A percentile compares a stretch with the other conserved stretches of the same genome.
Evolutionary conservation across 345 rosid species (phyloP).

Genomic region (Isatis tinctoria): DNA sequence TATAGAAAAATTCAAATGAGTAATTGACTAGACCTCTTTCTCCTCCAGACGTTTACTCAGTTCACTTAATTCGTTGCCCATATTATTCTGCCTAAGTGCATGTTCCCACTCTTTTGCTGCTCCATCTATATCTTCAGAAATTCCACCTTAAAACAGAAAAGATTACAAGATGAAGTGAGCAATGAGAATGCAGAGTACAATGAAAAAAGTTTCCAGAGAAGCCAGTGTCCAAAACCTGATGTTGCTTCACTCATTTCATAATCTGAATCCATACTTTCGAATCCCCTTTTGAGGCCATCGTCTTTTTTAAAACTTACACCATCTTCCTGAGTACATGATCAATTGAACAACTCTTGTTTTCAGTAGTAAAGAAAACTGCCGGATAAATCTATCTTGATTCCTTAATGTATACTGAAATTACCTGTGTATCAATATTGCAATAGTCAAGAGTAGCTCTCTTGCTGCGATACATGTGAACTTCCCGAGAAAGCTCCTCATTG

Average conservation of each 20-base stretch:
- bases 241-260: slow-evolving; percentile 65
- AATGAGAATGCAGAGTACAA: not conserved
- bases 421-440: slow-evolving; percentile 50
- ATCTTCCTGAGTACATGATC: slow-evolving; percentile 34
- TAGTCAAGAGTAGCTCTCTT: slow-evolving; percentile 45
- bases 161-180: not conserved
- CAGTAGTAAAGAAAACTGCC: slow-evolving; percentile 2
- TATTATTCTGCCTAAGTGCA: slow-evolving; percentile 59
- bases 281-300: slow-evolving; percentile 50
- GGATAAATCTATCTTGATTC: not conserved
- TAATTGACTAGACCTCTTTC: slow-evolving; percentile 66
- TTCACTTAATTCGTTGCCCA: slow-evolving; percentile 85
- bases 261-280: slow-evolving; percentile 56
- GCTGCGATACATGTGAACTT: slow-evolving; percentile 68
- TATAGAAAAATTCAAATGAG: not conserved
- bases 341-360: slow-evolving; percentile 8
- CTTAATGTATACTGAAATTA: slow-evolving; percentile 20
- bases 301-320: slow-evolving; percentile 28
- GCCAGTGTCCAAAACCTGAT: slow-evolving; percentile 31
- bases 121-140: slow-evolving; percentile 69
- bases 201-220: not conserved
- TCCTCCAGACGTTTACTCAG: slow-evolving; percentile 77
- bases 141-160: slow-evolving; percentile 36
- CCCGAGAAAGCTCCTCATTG: slow-evolving; percentile 61
- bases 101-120: slow-evolving; percentile 93